These are phyloP conservation scores for Phytophthora constricta DNA, from an alignment of 352 stramenopile genomes.

Conservation along the genomic window DNA sequence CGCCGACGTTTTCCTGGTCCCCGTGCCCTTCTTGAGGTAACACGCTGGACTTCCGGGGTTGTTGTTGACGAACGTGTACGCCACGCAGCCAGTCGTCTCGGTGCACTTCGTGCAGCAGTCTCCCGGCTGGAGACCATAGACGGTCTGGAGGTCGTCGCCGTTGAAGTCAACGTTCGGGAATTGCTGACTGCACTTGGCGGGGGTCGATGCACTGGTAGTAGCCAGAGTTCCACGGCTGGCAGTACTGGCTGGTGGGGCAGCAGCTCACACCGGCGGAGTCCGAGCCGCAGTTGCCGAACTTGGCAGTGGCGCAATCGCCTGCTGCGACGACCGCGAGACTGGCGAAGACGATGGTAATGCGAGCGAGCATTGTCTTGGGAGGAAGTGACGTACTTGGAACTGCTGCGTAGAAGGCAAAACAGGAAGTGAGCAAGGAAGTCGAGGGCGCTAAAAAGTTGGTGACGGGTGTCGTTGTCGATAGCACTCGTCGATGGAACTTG, in stretches of 20 bases:
- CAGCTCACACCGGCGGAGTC: slow-evolving; percentile 25
- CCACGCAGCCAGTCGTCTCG: slow-evolving; percentile 18
- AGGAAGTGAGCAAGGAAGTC: not conserved
- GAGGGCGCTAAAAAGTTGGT: not conserved
- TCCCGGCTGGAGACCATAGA: slow-evolving; percentile 23
- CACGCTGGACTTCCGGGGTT: slow-evolving; percentile 37
- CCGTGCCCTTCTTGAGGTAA: slow-evolving; percentile 45
- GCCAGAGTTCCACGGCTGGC: slow-evolving; percentile 49
- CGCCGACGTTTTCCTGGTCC: slow-evolving; percentile 8
- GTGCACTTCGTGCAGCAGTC: slow-evolving; percentile 27
- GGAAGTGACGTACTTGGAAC: not conserved
- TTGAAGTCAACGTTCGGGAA: slow-evolving; percentile 48
- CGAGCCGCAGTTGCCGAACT: slow-evolving; percentile 7
- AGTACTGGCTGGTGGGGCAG: slow-evolving; percentile 51
- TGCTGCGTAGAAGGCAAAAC: not conserved
- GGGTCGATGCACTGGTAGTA: slow-evolving; percentile 58
- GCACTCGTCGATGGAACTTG: not conserved
- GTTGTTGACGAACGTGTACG: slow-evolving; percentile 48
- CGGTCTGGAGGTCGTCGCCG: slow-evolving; percentile 47
- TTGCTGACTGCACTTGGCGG: slow-evolving; percentile 40
- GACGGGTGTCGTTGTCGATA: not conserved
- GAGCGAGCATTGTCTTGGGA: slow-evolving; percentile 1
- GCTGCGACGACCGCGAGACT: not conserved
- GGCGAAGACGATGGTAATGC: not conserved
- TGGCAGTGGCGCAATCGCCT: not conserved